These are phyloP conservation scores for Aspergillus heteromorphus DNA, from an alignment of 495 filamentous ascomycete species.

Conservation along the genomic window DNA sequence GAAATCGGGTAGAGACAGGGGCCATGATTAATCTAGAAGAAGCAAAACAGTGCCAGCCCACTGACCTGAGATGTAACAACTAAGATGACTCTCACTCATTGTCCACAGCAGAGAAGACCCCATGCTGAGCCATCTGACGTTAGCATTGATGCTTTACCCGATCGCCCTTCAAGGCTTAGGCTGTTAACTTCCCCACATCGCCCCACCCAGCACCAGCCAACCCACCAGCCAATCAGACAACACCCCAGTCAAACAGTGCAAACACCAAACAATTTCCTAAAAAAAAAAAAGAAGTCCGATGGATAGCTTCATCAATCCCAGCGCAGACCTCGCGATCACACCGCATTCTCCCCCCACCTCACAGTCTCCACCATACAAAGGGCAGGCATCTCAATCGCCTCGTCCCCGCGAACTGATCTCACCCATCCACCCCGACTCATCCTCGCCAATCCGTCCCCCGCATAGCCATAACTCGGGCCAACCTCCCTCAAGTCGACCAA, in stretches of 20 bases:
- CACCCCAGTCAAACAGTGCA: constrained; percentile 30
- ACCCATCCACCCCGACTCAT: not conserved
- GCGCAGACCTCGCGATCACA: not conserved
- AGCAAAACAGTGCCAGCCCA: too few relatives aligned
- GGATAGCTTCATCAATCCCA: constrained; percentile 4
- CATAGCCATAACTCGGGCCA: too few relatives aligned
- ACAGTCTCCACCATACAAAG: not conserved
- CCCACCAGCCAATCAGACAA: not conserved
- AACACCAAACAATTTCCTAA: constrained; percentile 21
- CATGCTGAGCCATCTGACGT: not conserved
- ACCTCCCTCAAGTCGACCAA: constrained; percentile 10
- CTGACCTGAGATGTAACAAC: too few relatives aligned
- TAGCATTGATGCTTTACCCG: not conserved
- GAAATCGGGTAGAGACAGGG: too few relatives aligned
- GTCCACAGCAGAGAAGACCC: not conserved
- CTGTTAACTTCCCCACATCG: not conserved
- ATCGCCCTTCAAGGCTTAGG: not conserved
- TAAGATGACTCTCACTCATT: too few relatives aligned
- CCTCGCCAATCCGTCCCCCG: not conserved
- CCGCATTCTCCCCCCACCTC: not conserved
- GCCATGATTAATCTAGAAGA: too few relatives aligned
- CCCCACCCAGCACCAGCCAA: not conserved
- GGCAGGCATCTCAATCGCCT: not conserved
- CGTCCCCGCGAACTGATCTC: not conserved
- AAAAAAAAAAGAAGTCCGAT: constrained; percentile 28